Percentiles rank a stretch among this genome's conserved stretches.
Evolutionary conservation across 768 basidiomycete species (phyloP).

Genomic region (Crepidotus variabilis): DNA sequence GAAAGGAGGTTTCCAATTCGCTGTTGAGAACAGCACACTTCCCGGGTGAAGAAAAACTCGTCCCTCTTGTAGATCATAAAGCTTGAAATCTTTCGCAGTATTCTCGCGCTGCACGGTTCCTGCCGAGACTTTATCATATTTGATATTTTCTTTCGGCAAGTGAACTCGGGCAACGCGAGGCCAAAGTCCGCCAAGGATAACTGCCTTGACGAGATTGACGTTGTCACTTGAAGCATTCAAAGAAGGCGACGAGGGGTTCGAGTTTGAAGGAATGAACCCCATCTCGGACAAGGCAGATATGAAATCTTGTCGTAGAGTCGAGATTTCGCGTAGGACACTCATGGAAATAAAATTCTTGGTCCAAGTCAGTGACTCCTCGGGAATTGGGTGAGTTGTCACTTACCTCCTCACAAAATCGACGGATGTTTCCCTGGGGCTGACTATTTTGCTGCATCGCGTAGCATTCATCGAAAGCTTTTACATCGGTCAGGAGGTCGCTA

Average conservation of each 20-base stretch:
- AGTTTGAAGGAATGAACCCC: constrained; percentile 57
- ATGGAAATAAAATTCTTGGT: constrained; percentile 79
- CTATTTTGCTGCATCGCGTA: constrained; percentile 45
- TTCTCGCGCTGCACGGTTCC: constrained; percentile 86
- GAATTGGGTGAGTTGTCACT: background rate
- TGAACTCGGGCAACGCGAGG: constrained; percentile 77
- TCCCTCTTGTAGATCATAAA: constrained; percentile 63
- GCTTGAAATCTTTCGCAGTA: constrained; percentile 77
- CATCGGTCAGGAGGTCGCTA: constrained; percentile 85
- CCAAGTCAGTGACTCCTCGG: background rate
- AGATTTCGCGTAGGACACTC: constrained; percentile 73
- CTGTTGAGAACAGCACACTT: constrained; percentile 72
- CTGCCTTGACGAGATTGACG: constrained; percentile 75
- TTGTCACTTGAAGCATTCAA: constrained; percentile 67
- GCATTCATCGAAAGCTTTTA: constrained; percentile 70
- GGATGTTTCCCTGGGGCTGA: constrained; percentile 40
- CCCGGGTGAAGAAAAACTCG: constrained; percentile 82
- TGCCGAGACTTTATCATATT: constrained; percentile 81
- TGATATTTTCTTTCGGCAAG: constrained; percentile 68
- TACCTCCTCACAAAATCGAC: constrained; percentile 72
- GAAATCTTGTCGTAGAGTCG: constrained; percentile 75
- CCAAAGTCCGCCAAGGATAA: constrained; percentile 85
- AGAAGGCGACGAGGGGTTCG: constrained; percentile 39
- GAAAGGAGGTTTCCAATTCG: constrained; percentile 75
- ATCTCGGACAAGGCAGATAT: constrained; percentile 62